Base-by-base conservation (phyloP, 2,329 filamentous ascomycete species). In the Clonostachys rosea region DNA sequence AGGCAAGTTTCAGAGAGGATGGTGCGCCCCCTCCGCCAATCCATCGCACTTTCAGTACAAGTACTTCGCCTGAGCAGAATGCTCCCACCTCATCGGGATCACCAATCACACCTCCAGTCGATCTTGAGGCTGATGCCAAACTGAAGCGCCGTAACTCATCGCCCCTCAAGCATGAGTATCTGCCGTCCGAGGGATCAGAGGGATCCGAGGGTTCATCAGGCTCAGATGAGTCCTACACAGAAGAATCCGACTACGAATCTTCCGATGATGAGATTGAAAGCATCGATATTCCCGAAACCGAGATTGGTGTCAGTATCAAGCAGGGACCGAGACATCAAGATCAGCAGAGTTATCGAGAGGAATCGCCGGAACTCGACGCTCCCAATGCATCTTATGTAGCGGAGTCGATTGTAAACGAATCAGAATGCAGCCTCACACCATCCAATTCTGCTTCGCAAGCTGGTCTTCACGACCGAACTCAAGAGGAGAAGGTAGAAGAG, bases 131-230 rank as follows among this genome's bases (percentile, higher is more conserved):
- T 54, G 63, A 63, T 34, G 59, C 57, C 53, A 75, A 64, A 64
- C 54, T 81, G 18, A 80, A 86, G 59, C 82, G 91, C 41, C 83
- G 91, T 16, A 87, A 84, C 2, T 97, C 94, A 0, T 99, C 94
- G 2, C 94, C 94, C 1, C 74, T 99, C 44, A 99, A 99, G 70
- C 92, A 97, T 61, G 92, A 99, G 68, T 99, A 96, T 58, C 86
- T 91, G 52, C 92, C 92, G 13, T 97, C 94, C 1, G 81, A 84
- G 44, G 66, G 74, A 43, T 83, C 79, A 0, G 84, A 81, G 1
- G 70, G 81, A 40, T 81, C 81, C 7, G 82, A 77, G n/a, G 73
- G 76, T 34, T 75, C 71, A 30, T 72, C 76, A 35, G 62, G 71
- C 13, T 77, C 76, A 12, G 68, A 69, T n/a, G 75, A 79, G 37